Conservation (phyloP, 2,329 filamentous ascomycete species). For the Hypoxylon sp. region DNA sequence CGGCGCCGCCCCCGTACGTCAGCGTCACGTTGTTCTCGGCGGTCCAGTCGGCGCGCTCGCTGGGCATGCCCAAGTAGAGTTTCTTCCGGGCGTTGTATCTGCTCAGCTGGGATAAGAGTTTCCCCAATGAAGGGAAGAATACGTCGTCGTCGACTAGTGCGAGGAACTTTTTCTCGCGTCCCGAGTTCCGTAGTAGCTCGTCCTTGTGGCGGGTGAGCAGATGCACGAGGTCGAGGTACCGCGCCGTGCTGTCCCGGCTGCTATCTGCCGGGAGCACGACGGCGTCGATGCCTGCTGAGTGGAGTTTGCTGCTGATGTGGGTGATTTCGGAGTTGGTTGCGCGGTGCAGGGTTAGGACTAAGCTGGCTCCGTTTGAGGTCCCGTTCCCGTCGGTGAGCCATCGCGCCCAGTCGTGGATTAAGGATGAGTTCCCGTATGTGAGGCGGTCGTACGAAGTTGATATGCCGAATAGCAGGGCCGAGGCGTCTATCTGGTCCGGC, state of each 20-base stretch:
- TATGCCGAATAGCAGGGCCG: constrained; percentile 60
- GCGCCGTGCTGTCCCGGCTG: constrained; percentile 53
- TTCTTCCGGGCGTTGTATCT: constrained; percentile 54
- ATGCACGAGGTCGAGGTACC: constrained; percentile 59
- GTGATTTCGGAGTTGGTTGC: constrained; percentile 55
- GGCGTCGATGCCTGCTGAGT: constrained; percentile 58
- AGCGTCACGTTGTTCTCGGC: constrained; percentile 56
- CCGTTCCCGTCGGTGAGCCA: constrained; percentile 62
- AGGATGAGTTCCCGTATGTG: constrained; percentile 56
- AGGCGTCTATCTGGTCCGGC: constrained; percentile 57
- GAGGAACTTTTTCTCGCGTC: constrained; percentile 59
- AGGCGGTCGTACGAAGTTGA: constrained; percentile 62
- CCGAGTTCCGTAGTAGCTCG: constrained; percentile 55
- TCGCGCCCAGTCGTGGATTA: constrained; percentile 61
- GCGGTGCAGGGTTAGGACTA: constrained; percentile 61
- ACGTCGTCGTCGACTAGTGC: constrained; percentile 63
- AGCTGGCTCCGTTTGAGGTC: constrained; percentile 60
- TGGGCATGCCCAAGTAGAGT: constrained; percentile 62
- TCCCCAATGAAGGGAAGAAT: constrained; percentile 61
- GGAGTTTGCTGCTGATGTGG: constrained; percentile 54
- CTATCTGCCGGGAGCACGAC: constrained; percentile 55
- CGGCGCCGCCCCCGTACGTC: constrained; percentile 62
- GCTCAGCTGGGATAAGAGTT: constrained; percentile 58
- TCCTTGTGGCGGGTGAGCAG: constrained; percentile 55
- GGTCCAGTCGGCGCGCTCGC: constrained; percentile 61